Evolutionary conservation across 177 flowering plant species (phyloP), one percentile per base, ranked within the genome.

Genomic region (Telopea speciosissima): DNA sequence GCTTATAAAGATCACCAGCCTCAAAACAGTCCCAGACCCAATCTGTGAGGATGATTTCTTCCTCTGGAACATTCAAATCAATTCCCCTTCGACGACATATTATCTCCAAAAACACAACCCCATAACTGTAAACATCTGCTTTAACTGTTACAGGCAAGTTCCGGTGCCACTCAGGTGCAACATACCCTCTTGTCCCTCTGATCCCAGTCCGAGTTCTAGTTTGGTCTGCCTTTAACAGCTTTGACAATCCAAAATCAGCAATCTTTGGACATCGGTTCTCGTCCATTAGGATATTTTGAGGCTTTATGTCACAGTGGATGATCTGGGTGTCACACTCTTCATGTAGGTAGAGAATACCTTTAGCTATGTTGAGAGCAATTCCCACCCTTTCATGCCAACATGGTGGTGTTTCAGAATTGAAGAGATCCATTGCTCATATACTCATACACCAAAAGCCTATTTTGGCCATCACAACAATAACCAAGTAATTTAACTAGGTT

Each of bases 341-440:
- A 21, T 54, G 59, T 16, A 54, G 19, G 19, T 54, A 54, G n/a
- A 54, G 59, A 6, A 54, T 54, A 21, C 59, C 59, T 54, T 21
- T 54, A 54, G 59, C 59, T 54, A 54, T 54, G 31, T 28, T 28
- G 31, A 28, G 31, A 28, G 31, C 31, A 28, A 28, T 28, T 28
- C 31, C 31, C 31, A 28, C 4, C 4, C 31, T 28, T 28, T 28
- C 31, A 2, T 28, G 31, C 31, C 31, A 28, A 28, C 31, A 2
- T 28, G 31, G 31, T 28, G 31, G 31, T 28, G 4, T 28, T 28
- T 28, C 31, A 28, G 26, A 2, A 3, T 28, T 28, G 31, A 28
- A 65, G 68, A 40, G 68, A 65, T 2, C 68, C 68, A 13, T 65
- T 65, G 49, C 44, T 65, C 68, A 65, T 65, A 25, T 65, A 65